Evolutionary conservation across 2,329 filamentous ascomycete species (phyloP).

Genomic region (Alternaria solani): DNA sequence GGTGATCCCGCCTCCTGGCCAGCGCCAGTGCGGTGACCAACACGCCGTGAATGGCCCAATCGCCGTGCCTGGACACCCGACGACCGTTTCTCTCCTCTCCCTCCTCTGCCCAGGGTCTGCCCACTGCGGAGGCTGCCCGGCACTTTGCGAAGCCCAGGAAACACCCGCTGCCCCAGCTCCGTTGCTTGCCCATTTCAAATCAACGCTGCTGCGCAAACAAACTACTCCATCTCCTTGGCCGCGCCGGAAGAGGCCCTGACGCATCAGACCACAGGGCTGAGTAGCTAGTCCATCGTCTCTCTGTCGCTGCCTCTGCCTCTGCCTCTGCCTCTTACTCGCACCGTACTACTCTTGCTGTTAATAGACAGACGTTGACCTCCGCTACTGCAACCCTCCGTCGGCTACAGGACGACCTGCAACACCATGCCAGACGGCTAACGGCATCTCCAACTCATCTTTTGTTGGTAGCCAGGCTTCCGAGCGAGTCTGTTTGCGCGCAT

Average conservation of each 20-base stretch:
- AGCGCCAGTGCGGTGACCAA: conserved; percentile 29
- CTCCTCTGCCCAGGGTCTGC: conserved; percentile 15
- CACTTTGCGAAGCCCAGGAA: conserved; percentile 29
- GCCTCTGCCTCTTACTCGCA: conserved; percentile 13
- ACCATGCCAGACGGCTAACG: not conserved
- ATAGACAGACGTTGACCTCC: conserved; percentile 3
- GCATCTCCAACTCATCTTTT: not conserved
- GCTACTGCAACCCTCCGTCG: conserved; percentile 12
- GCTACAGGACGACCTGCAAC: conserved; percentile 16
- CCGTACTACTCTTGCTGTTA: conserved; percentile 23
- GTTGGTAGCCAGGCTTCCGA: conserved; percentile 1
- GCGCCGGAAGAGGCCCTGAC: conserved; percentile 32
- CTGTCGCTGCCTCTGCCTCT: too few relatives aligned
- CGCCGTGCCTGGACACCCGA: conserved; percentile 27
- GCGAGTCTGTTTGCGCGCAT: conserved; percentile 11
- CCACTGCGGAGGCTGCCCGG: conserved; percentile 9
- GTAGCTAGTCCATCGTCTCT: not conserved
- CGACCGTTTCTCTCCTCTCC: conserved; percentile 14
- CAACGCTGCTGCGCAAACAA: conserved; percentile 35
- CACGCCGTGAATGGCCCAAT: conserved; percentile 36
- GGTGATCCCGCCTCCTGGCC: conserved; percentile 36
- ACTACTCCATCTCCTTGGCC: not conserved
- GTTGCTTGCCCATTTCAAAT: conserved; percentile 18
- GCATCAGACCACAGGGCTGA: conserved; percentile 37
- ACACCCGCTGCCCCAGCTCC: conserved; percentile 30